phyloP scores from a whole-genome alignment of 177 flowering plant genomes.

The Vitis hybrid region DNA sequence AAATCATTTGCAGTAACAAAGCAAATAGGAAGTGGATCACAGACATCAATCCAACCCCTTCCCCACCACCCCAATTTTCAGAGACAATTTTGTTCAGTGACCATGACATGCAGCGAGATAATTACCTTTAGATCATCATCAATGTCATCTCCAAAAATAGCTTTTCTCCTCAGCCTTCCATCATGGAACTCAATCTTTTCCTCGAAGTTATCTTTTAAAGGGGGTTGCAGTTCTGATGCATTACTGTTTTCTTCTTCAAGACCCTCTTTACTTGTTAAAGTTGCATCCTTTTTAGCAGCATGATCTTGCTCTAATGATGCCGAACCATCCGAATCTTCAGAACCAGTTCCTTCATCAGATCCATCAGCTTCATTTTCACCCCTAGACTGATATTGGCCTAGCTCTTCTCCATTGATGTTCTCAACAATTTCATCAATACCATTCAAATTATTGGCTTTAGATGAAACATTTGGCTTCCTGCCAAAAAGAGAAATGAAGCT shows the following conservation, averaged over 20 bases:
- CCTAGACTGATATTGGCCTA: no score
- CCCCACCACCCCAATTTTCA: no score
- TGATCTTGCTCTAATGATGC: constrained; percentile 40
- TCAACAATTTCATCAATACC: constrained; percentile 21
- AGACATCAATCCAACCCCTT: no score
- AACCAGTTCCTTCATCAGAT: constrained; percentile 28
- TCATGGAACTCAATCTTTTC: constrained; percentile 61
- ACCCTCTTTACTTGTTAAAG: constrained; percentile 14
- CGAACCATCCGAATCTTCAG: constrained; percentile 32
- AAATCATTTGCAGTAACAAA: no score
- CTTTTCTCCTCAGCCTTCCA: constrained; percentile 86
- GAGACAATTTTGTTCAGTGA: no score
- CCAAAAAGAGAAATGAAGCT: constrained; percentile 65
- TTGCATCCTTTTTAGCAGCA: constrained; percentile 14
- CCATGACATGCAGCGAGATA: background rate
- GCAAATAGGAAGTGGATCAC: no score
- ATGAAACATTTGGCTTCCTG: constrained; percentile 35
- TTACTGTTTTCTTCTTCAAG: constrained; percentile 32
- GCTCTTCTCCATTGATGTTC: constrained; percentile 18
- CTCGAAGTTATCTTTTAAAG: constrained; percentile 20
- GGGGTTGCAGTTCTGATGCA: constrained; percentile 11
- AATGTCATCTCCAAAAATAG: constrained; percentile 48
- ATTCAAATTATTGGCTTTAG: constrained; percentile 29
- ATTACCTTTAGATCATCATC: constrained; percentile 32
- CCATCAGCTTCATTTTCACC: no score